These are phyloP conservation scores for Kodamaea fukazawae DNA, from an alignment of 805 yeast genomes.

Conservation along the genomic window DNA sequence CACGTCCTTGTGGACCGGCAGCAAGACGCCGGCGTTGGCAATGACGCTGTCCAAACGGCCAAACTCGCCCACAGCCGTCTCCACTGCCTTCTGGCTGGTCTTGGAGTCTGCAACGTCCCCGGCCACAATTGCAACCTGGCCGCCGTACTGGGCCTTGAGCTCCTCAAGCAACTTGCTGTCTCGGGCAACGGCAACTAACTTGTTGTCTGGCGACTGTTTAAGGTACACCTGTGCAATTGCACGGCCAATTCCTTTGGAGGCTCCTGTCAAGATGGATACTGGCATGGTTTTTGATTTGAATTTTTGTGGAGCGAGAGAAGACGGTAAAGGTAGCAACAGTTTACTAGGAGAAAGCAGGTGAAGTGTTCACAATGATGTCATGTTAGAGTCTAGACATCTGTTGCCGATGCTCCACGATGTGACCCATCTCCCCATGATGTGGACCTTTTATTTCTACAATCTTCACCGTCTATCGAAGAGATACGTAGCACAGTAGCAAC, in stretches of 20 bases:
- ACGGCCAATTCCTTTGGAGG: conserved; percentile 81
- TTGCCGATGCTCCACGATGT: no score
- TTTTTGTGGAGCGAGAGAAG: no score
- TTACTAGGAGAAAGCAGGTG: no score
- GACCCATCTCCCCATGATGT: no score
- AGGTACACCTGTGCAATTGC: conserved; percentile 59
- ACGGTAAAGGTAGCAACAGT: no score
- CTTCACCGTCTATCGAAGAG: no score
- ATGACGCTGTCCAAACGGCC: conserved; percentile 63
- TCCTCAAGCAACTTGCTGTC: conserved; percentile 46
- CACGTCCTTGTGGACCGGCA: conserved; percentile 59
- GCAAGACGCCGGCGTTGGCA: conserved; percentile 81
- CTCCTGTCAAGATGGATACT: conserved; percentile 56
- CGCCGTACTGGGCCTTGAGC: conserved; percentile 45
- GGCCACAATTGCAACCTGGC: conserved; percentile 46
- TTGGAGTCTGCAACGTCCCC: conserved; percentile 59
- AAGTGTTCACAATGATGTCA: no score
- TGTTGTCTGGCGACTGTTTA: conserved; percentile 24
- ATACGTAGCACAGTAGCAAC: no score
- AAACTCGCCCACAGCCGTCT: conserved; percentile 44
- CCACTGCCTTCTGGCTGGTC: conserved; percentile 38
- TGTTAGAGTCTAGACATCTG: no score
- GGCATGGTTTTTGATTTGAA: neutral
- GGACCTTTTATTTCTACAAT: no score
- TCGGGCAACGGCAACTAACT: conserved; percentile 73